Conservation (phyloP, 805 yeast species). For the Schwanniomyces polymorphus region DNA sequence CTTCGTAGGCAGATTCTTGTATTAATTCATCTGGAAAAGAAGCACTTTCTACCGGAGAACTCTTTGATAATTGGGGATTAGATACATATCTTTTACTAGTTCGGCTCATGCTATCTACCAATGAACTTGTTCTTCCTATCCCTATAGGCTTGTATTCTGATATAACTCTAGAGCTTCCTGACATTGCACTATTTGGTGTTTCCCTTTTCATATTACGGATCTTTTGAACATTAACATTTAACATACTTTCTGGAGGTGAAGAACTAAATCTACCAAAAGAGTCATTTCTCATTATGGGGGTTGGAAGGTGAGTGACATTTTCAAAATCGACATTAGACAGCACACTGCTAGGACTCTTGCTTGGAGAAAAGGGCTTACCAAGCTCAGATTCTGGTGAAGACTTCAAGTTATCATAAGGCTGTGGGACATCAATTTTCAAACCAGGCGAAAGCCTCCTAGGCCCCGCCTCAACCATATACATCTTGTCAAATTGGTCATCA, state of each 20-base stretch:
- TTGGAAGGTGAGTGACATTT: constrained; percentile 44
- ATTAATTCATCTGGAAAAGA: constrained; percentile 1
- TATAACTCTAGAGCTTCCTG: constrained; percentile 20
- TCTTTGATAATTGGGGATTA: constrained; percentile 13
- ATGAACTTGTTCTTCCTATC: constrained; percentile 16
- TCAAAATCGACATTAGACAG: constrained; percentile 17
- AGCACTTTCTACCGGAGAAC: not conserved
- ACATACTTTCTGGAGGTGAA: not conserved
- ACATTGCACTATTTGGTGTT: not conserved
- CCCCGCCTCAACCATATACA: not conserved
- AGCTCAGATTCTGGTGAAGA: not conserved
- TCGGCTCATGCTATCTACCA: constrained; percentile 9
- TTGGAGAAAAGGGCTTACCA: not conserved
- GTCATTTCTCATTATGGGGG: constrained; percentile 34
- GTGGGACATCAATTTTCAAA: not conserved
- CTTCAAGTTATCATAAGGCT: not conserved
- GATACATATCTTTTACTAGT: constrained; percentile 19
- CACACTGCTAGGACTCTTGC: not conserved
- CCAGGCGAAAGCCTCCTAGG: not conserved
- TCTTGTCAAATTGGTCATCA: not conserved
- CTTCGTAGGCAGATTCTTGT: not conserved
- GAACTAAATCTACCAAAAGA: constrained; percentile 13
- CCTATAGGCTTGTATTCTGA: constrained; percentile 37
- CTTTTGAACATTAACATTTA: constrained; percentile 1
- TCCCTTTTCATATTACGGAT: constrained; percentile 2